Base-by-base conservation (phyloP, 2,329 filamentous ascomycete genomes). In the Calonectria fujianensis region DNA sequence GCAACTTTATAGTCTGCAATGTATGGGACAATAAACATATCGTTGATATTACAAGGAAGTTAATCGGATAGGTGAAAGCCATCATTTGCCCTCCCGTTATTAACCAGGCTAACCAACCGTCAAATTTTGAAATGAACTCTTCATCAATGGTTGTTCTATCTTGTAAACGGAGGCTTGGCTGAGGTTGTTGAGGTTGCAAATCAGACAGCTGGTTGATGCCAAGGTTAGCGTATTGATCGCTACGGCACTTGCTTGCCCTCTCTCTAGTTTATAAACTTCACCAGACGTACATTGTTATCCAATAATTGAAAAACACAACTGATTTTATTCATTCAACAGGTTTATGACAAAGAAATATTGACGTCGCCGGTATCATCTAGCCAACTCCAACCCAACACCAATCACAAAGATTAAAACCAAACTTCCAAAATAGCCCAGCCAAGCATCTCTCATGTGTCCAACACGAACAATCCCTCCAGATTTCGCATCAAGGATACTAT, bases 351-450 rank as follows among this genome's bases (percentile, higher is more conserved):
- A 54, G 69, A 48, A 51, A 74, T 78, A 70, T 76, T 70, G 74
- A 77, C 76, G 79, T 80, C 70, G 79, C 79, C 79, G 77, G 71
- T 80, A 78, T 81, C 73, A 76, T 80, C 79, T 80, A 80, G 64
- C 74, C 68, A 74, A 78, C 72, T 77, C 79, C 79, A 68, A 24
- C 63, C 72, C 29, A 57, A 72, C 70, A 74, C 64, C 76, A 51
- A 64, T 32, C 48, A 69, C 11, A 75, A 57, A 75, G 59, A 65
- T 52, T 66, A 63, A 10, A 50, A 61, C 72, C 48, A 61, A 66
- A 66, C 51, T 63, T 61, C 35, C n/a, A 37, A n/a, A 35, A 63
- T 52, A 66, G 52, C 48, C 66, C 32, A 69, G 37, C 66, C 37
- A 32, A 64, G 66, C 72, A 59, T 73, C 72, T 67, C 66, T 73